Evolutionary conservation across 345 rosid genomes (phyloP), one percentile per base, ranked within the genome.

Genomic region (Aethionema arabicum): DNA sequence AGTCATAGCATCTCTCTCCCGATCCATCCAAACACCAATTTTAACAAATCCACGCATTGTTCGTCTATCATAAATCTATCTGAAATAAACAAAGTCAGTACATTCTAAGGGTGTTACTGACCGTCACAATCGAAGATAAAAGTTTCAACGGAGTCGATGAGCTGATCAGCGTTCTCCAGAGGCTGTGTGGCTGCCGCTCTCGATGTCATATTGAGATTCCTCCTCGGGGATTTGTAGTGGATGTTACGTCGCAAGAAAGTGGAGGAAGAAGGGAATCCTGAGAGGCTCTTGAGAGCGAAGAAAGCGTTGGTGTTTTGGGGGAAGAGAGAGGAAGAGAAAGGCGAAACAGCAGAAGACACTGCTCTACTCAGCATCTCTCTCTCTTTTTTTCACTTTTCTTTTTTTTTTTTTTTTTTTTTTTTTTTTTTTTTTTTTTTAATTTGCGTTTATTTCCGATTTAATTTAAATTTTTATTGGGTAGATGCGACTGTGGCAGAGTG

Each of bases 91-190:
- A 1, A 6, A 45, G 11, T 32, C 4, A n/a, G 46, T 61, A 5
- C 14, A 48, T 15, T 14, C 0, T 30, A 32, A 46, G 27, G 15
- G 1, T 46, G 0, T 15, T 7, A 52, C 40, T 39, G 2, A 88
- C 98, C 98, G 44, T 92, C 97, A 48, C 98, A 92, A 56, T 92
- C 98, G 49, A 89, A 92, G 72, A 92, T 82, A 73, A 92, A 92
- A 32, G 98, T 88, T 77, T 89, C 91, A 39, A 89, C 97, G 47
- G 95, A 89, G 61, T 83, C 78, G 32, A 92, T 87, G 75, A 92
- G 97, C 61, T 79, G 81, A 51, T 85, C 95, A 15, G 96, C 90
- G 62, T 92, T 81, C 76, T 75, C 75, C 60, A 92, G 79, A 35
- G 93, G 91, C 72, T 79, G 82, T 3, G 95, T 77, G 4, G 90